Base-by-base conservation (phyloP, 2,329 filamentous ascomycete genomes). In the Sarocladium kiliense region DNA sequence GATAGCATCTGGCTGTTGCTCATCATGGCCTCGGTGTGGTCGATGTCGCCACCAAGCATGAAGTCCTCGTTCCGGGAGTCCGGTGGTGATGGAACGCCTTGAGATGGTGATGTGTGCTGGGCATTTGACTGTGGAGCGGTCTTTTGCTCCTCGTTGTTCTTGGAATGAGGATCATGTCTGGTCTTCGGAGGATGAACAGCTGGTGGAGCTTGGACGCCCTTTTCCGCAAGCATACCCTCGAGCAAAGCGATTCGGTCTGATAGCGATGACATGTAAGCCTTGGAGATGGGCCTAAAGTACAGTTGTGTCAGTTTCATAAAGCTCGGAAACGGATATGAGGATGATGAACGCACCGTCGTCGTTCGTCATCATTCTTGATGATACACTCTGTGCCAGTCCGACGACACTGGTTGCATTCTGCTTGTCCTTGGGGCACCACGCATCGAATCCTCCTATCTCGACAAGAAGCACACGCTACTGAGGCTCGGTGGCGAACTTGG, bases 331-430 rank as follows among this genome's bases (percentile, higher is more conserved):
- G 27, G 44, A 26, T 42, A 32, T 12, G 10, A 18, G 3, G 26
- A 49, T 32, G 14, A 30, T 30, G 16, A n/a, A 66, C 72, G 39
- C 62, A 80, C 79, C 78, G 70, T 65, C 79, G 67, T 41, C 79
- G 68, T 63, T 82, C 79, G 63, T 82, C 79, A 57, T 82, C 79
- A 59, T 82, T 79, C 61, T 78, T 80, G 61, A 82, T 82, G 54
- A 82, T 67, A 59, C 79, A 82, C 47, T 76, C 70, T 11, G 74
- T 71, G 16, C 76, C 77, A 2, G 75, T 72, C 55, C 76, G 70
- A 60, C 76, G 75, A 63, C 79, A 82, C 57, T 81, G 78, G 19
- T 72, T 75, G 63, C 79, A 82, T 57, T 74, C 72, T 10, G 67
- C 67, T 57, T 79, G 72, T 12, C 78, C 78, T 41, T 76, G 71